Conservation (phyloP, 192 early-diverging fungal genomes). For the Pilobolus umbonatus region DNA sequence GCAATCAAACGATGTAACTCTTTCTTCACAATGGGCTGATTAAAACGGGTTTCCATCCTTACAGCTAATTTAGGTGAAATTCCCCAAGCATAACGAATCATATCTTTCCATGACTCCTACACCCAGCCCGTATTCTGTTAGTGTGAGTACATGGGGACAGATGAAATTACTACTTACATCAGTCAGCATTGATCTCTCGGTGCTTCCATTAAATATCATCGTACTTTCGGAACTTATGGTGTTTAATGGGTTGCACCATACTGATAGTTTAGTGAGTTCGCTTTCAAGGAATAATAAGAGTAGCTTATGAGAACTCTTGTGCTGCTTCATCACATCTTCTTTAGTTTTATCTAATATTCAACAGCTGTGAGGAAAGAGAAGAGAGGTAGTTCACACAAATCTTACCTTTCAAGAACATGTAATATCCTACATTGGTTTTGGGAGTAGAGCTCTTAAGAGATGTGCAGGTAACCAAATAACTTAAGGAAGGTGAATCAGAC, state of each 20-base stretch:
- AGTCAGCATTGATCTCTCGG: slow-evolving; percentile 28
- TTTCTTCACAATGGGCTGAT: slow-evolving; percentile 57
- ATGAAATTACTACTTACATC: no score
- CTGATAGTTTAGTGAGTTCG: slow-evolving; percentile 76
- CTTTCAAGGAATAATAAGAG: slow-evolving; percentile 84
- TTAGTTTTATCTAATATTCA: slow-evolving; percentile 38
- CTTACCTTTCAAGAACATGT: slow-evolving; percentile 32
- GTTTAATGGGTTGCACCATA: slow-evolving; percentile 81
- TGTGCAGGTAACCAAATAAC: slow-evolving; percentile 42
- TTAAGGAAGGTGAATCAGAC: slow-evolving; percentile 56
- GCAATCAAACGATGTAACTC: slow-evolving; percentile 63
- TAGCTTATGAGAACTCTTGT: slow-evolving; percentile 51
- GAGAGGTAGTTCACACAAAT: no score
- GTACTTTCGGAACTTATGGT: slow-evolving; percentile 29
- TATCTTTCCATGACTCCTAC: slow-evolving; percentile 65
- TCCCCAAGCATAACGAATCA: slow-evolving; percentile 79
- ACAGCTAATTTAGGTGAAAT: slow-evolving; percentile 79
- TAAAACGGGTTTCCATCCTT: slow-evolving; percentile 71
- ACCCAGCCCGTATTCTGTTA: no score
- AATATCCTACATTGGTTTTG: slow-evolving; percentile 27
- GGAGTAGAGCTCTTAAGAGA: slow-evolving; percentile 29
- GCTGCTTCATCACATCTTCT: slow-evolving; percentile 48
- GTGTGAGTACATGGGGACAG: no score
- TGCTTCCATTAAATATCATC: slow-evolving; percentile 22
- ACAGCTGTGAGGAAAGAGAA: slow-evolving; percentile 5